phyloP scores from a whole-genome alignment of 768 basidiomycete species.

The Hygrocybe punicea region DNA sequence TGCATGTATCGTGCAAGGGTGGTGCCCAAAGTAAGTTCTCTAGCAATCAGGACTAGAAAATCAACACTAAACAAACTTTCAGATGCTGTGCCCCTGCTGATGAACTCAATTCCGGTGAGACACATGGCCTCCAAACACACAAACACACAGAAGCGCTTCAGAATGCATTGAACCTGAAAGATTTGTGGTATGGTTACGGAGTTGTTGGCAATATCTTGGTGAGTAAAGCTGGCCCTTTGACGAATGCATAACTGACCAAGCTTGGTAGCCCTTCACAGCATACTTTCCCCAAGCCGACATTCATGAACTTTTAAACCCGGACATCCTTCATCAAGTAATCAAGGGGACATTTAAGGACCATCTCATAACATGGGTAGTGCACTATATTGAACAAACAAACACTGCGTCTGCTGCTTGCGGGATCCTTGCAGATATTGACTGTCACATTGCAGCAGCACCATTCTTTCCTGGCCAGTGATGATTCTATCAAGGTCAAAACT shows the following conservation, averaged over 20 bases:
- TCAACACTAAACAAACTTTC: background rate
- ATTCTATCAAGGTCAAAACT: constrained; percentile 7
- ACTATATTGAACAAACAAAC: constrained; percentile 26
- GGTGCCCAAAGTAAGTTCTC: constrained; percentile 27
- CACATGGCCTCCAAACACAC: background rate
- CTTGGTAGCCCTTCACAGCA: background rate
- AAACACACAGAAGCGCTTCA: background rate
- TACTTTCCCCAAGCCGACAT: constrained; percentile 29
- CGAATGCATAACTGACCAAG: too few relatives aligned
- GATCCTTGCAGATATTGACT: constrained; percentile 37
- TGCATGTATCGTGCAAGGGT: constrained; percentile 21
- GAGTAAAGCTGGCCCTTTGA: background rate
- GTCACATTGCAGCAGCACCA: constrained; percentile 7
- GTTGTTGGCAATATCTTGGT: background rate
- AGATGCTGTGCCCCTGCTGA: constrained; percentile 15
- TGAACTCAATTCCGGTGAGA: constrained; percentile 9
- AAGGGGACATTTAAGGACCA: constrained; percentile 44
- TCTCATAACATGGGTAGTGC: constrained; percentile 34
- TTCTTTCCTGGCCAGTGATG: constrained; percentile 7
- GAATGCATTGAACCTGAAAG: background rate
- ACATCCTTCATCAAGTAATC: constrained; percentile 41
- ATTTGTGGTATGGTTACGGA: background rate
- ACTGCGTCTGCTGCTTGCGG: constrained; percentile 14
- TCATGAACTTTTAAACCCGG: constrained; percentile 31
- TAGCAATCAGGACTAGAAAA: background rate